Evolutionary conservation across 2,329 filamentous ascomycete genomes (phyloP).

Genomic region (Didymella sp.): DNA sequence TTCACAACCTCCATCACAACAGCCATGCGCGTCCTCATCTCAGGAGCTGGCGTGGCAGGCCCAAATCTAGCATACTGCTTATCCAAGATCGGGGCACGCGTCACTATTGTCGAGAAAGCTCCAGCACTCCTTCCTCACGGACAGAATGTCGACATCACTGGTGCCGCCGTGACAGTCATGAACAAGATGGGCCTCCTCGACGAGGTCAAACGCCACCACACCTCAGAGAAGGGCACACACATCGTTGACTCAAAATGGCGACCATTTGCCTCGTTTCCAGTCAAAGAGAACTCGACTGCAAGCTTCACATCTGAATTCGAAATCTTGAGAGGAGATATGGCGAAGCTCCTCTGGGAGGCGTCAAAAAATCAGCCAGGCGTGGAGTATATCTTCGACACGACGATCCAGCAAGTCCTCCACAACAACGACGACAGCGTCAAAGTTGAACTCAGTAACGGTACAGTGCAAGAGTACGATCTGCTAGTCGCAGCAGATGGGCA

Average conservation of each 20-base stretch:
- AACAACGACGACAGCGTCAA: slow-evolving; percentile 49
- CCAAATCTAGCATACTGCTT: slow-evolving; percentile 46
- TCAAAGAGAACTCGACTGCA: slow-evolving; percentile 24
- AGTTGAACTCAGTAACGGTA: slow-evolving; percentile 55
- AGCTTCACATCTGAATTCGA: slow-evolving; percentile 33
- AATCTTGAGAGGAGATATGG: slow-evolving; percentile 43
- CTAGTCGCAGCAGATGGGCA: slow-evolving; percentile 65
- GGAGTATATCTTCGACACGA: slow-evolving; percentile 22
- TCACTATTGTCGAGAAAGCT: slow-evolving; percentile 53
- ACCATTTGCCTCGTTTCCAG: slow-evolving; percentile 24
- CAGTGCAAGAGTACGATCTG: slow-evolving; percentile 56
- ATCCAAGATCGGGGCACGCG: slow-evolving; percentile 27
- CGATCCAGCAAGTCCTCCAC: slow-evolving; percentile 34
- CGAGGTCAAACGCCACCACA: slow-evolving; percentile 43
- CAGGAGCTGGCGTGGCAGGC: slow-evolving; percentile 49
- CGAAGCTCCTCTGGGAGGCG: slow-evolving; percentile 39
- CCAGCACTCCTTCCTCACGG: slow-evolving; percentile 48
- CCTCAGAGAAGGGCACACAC: slow-evolving; percentile 50
- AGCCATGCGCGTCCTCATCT: slow-evolving; percentile 42
- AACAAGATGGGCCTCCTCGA: slow-evolving; percentile 49
- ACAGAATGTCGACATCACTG: slow-evolving; percentile 55
- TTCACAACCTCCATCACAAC: neutral
- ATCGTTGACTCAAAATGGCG: slow-evolving; percentile 38
- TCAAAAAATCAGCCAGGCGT: slow-evolving; percentile 6
- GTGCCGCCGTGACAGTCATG: slow-evolving; percentile 51